Conservation (phyloP, 1,284 basidiomycete genomes). For the Leccinum subrobustum region DNA sequence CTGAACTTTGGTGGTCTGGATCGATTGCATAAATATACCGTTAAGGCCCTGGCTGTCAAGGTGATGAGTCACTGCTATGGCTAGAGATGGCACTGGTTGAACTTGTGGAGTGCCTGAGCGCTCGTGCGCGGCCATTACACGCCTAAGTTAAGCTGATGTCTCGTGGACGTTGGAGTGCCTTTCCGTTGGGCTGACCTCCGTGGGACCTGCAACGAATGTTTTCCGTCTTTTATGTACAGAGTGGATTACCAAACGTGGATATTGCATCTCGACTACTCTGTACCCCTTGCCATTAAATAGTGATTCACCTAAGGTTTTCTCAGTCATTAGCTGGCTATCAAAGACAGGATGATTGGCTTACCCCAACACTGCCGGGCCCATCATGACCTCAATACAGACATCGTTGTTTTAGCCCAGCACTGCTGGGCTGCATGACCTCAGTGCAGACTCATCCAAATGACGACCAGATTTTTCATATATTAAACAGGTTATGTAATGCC, state of each 20-base stretch:
- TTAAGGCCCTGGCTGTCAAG: background rate
- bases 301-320: too few species aligned
- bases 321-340: too few species aligned
- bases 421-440: too few species aligned
- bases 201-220: background rate
- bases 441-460: too few species aligned
- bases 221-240: background rate
- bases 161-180: background rate
- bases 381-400: too few species aligned
- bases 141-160: background rate
- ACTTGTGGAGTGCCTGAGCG: background rate
- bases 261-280: too few species aligned
- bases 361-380: too few species aligned
- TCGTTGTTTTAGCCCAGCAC: too few species aligned
- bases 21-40: background rate
- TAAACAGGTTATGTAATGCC: too few species aligned
- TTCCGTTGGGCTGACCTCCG: background rate
- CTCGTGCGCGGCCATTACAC: background rate
- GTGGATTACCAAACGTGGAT: background rate
- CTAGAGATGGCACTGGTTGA: background rate
- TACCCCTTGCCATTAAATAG: too few species aligned
- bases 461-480: too few species aligned
- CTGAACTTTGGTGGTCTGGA: background rate
- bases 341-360: too few species aligned
- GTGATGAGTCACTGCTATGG: background rate